A percentile compares a stretch with the other conserved stretches of the same genome.
Evolutionary conservation across 192 early-diverging fungal genomes (phyloP).

Genomic region (Obelidium mucronatum): DNA sequence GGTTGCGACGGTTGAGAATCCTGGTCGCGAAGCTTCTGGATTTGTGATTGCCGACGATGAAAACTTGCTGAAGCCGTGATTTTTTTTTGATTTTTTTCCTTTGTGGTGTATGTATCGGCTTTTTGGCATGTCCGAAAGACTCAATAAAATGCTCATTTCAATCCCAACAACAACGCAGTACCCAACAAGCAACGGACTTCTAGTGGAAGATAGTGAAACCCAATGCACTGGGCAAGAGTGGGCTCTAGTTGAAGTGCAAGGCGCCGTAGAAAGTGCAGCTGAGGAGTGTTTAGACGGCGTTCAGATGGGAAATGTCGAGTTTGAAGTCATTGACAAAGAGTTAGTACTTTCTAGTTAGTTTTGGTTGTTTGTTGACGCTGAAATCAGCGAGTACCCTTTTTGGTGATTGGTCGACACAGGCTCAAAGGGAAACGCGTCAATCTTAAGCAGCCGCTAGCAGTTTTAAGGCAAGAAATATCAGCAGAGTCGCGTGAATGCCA

Average conservation of each 20-base stretch:
- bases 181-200: neutral
- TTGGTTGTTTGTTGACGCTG: too few relatives aligned
- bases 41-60: slow-evolving; percentile 34
- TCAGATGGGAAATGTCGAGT: neutral
- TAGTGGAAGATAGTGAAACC: neutral
- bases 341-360: too few relatives aligned
- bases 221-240: neutral
- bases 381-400: neutral
- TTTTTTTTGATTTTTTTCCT: too few relatives aligned
- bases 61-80: too few relatives aligned
- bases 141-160: slow-evolving; percentile 9
- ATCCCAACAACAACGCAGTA: neutral
- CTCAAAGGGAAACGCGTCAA: slow-evolving; percentile 11
- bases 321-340: slow-evolving; percentile 12
- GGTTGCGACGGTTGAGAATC: neutral
- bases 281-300: neutral
- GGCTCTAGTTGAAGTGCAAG: slow-evolving; percentile 30
- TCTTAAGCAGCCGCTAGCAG: slow-evolving; percentile 12
- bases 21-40: slow-evolving; percentile 12
- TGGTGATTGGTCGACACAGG: slow-evolving; percentile 20
- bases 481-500: neutral
- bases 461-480: neutral
- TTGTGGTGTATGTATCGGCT: too few relatives aligned
- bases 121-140: neutral
- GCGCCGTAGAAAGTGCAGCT: slow-evolving; percentile 6